These are phyloP conservation scores for Balansia obtecta DNA, from an alignment of 2,329 filamentous ascomycete species.

Conservation along the genomic window DNA sequence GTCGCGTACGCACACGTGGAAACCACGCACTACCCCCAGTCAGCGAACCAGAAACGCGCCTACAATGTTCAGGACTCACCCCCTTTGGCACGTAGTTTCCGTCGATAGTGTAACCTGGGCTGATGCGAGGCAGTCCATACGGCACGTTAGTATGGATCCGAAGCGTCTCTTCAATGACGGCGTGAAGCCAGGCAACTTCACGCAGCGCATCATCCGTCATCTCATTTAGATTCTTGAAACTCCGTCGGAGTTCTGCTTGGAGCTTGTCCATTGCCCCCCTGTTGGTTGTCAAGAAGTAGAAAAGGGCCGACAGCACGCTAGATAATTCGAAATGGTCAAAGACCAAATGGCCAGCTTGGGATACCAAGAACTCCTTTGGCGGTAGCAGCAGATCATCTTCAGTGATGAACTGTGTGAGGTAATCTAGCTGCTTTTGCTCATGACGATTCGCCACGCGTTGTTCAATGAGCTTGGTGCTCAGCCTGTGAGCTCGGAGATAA, in stretches of 20 bases:
- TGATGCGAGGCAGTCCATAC: neutral
- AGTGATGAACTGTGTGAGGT: neutral
- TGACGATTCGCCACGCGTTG: neutral
- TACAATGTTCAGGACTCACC: neutral
- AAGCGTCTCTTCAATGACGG: neutral
- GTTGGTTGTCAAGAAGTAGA: neutral
- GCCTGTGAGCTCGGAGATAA: neutral
- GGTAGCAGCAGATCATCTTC: neutral
- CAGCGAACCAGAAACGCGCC: too few relatives aligned
- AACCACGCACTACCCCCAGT: neutral
- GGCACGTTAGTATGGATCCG: neutral
- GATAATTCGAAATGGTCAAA: neutral
- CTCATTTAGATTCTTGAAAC: neutral
- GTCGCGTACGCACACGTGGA: neutral
- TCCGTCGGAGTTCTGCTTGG: neutral
- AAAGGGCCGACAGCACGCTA: neutral
- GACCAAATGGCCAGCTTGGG: neutral
- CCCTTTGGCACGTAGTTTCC: neutral
- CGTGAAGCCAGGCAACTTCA: neutral
- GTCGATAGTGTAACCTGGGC: neutral
- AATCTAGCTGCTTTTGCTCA: neutral
- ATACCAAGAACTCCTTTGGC: neutral
- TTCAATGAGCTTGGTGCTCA: neutral
- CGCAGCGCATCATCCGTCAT: neutral
- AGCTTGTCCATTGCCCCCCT: neutral